Percentiles rank a stretch among this genome's conserved stretches.
Evolutionary conservation across 805 yeast species (phyloP).

Genomic region (Ogataea degrootiae): DNA sequence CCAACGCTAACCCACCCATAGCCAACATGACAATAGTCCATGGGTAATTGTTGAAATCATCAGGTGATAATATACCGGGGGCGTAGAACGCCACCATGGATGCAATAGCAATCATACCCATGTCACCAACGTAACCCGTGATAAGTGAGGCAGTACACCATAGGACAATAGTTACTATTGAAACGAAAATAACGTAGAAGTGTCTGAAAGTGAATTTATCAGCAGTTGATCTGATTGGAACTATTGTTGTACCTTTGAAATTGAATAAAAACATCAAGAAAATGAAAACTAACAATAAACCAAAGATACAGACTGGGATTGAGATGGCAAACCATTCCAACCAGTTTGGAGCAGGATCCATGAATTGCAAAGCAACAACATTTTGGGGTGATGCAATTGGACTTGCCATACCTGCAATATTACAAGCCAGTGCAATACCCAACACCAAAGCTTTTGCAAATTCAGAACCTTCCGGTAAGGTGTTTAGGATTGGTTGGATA

Average conservation of each 20-base stretch:
- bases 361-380: conserved; percentile 80
- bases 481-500: conserved; percentile 83
- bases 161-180: conserved; percentile 66
- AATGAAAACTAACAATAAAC: conserved; percentile 67
- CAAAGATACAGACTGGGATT: conserved; percentile 67
- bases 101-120: conserved; percentile 92
- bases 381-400: conserved; percentile 98
- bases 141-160: conserved; percentile 88
- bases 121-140: conserved; percentile 77
- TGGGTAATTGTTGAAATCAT: conserved; percentile 91
- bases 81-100: conserved; percentile 93
- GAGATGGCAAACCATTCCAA: conserved; percentile 89
- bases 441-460: conserved; percentile 80
- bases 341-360: conserved; percentile 86
- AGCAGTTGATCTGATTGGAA: conserved; percentile 54
- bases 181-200: conserved; percentile 65
- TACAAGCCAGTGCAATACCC: conserved; percentile 90
- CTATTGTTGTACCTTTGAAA: conserved; percentile 39
- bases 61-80: conserved; percentile 78
- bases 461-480: conserved; percentile 70
- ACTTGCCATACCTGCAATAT: conserved; percentile 94
- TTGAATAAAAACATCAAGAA: conserved; percentile 62
- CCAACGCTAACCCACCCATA: conserved; percentile 96
- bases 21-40: conserved; percentile 96
- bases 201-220: conserved; percentile 72